These are phyloP conservation scores for Amborella trichopoda DNA, from an alignment of 164 flowering plant species.

Conservation along the genomic window DNA sequence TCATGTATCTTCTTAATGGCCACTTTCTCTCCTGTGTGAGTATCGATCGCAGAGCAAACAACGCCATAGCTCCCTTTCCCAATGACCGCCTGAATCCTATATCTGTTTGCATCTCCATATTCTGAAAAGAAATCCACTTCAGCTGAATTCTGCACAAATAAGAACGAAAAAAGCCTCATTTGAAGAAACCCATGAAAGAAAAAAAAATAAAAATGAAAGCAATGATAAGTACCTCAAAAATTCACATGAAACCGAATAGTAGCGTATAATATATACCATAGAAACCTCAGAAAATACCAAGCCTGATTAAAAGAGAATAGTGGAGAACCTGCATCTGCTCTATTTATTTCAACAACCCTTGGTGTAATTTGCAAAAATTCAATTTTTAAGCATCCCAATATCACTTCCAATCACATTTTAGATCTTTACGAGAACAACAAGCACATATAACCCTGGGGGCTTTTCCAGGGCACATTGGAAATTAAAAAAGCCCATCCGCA, in stretches of 20 bases:
- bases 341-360: no score
- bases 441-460: no score
- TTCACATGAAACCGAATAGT: not conserved
- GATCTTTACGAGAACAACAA: no score
- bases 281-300: not conserved
- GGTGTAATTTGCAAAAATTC: no score
- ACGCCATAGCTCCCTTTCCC: slow-evolving; percentile 16
- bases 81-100: slow-evolving; percentile 11
- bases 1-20: slow-evolving; percentile 16
- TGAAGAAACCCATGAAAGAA: not conserved
- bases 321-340: no score
- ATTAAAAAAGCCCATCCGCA: no score
- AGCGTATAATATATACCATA: not conserved
- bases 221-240: not conserved
- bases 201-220: not conserved
- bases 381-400: no score
- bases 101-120: slow-evolving; percentile 12
- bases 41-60: slow-evolving; percentile 15
- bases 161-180: not conserved
- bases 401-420: no score
- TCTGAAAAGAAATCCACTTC: slow-evolving; percentile 14
- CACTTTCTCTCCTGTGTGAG: slow-evolving; percentile 14
- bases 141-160: slow-evolving; percentile 6
- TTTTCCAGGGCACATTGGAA: no score
- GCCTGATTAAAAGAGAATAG: not conserved